These are phyloP conservation scores for Penicillium argentinense DNA, from an alignment of 495 filamentous ascomycete genomes.

Conservation along the genomic window DNA sequence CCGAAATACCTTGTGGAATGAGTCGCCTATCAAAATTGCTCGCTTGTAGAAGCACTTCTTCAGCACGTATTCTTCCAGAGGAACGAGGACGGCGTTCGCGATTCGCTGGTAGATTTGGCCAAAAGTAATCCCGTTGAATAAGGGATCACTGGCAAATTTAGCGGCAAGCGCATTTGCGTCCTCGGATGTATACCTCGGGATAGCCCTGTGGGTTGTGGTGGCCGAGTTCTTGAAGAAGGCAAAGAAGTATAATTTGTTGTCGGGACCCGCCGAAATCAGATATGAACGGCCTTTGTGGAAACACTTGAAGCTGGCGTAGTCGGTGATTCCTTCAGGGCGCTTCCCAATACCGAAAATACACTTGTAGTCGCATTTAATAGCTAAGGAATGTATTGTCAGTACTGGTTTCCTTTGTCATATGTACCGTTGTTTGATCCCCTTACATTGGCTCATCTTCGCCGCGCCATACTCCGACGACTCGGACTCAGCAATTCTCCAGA, in stretches of 20 bases:
- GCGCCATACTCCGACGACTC: neutral
- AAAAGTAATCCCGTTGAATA: neutral
- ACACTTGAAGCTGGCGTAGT: neutral
- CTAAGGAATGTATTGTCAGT: neutral
- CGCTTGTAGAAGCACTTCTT: conserved; percentile 5
- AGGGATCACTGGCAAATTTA: neutral
- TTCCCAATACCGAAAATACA: conserved; percentile 14
- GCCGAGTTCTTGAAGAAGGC: conserved; percentile 5
- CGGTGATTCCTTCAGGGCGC: conserved; percentile 1
- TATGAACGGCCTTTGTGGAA: conserved; percentile 10
- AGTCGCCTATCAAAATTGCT: conserved; percentile 5
- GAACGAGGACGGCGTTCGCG: neutral
- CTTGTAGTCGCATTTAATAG: conserved; percentile 10
- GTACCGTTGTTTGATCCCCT: neutral
- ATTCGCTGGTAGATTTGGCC: neutral
- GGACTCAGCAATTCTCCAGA: conserved; percentile 32
- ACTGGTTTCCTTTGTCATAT: neutral
- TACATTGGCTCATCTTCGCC: too few relatives aligned
- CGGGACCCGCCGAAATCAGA: neutral
- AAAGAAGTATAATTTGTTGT: conserved; percentile 6
- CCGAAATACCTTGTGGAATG: conserved; percentile 4
- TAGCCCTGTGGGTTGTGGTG: neutral
- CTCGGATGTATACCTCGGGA: neutral
- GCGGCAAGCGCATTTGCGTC: neutral
- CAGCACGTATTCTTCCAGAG: conserved; percentile 5